Evolutionary conservation across 495 filamentous ascomycete species (phyloP).

Genomic region (Penicillium paxilli): DNA sequence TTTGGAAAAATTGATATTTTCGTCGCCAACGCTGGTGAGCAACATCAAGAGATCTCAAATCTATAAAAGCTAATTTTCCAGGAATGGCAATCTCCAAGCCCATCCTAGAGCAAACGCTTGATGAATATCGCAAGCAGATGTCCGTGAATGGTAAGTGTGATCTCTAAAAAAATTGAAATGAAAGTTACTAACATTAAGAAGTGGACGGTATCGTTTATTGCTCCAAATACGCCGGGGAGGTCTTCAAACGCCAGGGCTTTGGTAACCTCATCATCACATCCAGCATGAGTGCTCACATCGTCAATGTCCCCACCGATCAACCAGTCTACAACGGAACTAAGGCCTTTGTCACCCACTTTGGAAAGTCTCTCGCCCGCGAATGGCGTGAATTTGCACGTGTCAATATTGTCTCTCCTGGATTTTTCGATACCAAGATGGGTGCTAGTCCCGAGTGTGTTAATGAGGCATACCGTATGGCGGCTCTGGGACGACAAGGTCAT

Average conservation of each 20-base stretch:
- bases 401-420: slow-evolving; percentile 69
- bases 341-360: slow-evolving; percentile 65
- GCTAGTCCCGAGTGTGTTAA: slow-evolving; percentile 51
- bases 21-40: slow-evolving; percentile 38
- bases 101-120: slow-evolving; percentile 44
- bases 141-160: slow-evolving; percentile 36
- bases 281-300: slow-evolving; percentile 76
- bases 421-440: slow-evolving; percentile 65
- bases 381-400: slow-evolving; percentile 63
- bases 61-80: background rate
- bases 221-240: slow-evolving; percentile 49
- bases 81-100: slow-evolving; percentile 54
- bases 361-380: slow-evolving; percentile 67
- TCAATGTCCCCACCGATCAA: slow-evolving; percentile 66
- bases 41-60: background rate
- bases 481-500: slow-evolving; percentile 57
- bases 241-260: slow-evolving; percentile 52
- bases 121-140: slow-evolving; percentile 48
- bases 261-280: slow-evolving; percentile 76
- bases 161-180: background rate
- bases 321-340: slow-evolving; percentile 71
- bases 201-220: slow-evolving; percentile 38
- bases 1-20: slow-evolving; percentile 52
- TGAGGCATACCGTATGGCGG: slow-evolving; percentile 61
- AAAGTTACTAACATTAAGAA: background rate